Conservation (phyloP, 73 alveolate genomes). For the Uronychia setigera region DNA sequence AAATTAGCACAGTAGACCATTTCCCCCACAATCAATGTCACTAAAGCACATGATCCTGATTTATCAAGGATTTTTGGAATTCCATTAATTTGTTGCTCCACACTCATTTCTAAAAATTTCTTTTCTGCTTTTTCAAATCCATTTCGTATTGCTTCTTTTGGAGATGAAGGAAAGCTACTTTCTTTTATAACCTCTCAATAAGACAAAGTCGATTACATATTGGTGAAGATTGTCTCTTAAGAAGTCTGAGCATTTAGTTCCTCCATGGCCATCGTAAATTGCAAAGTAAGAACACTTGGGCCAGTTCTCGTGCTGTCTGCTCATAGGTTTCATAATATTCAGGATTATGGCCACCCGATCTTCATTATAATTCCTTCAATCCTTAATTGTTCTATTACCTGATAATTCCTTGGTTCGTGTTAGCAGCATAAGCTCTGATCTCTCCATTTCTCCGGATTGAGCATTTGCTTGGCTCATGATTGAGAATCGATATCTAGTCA, state of each 20-base stretch:
- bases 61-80: constrained; percentile 40
- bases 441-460: constrained; percentile 8
- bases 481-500: constrained; percentile 20
- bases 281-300: constrained; percentile 79
- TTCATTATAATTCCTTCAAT: constrained; percentile 58
- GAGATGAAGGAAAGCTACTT: constrained; percentile 8
- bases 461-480: constrained; percentile 3
- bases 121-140: constrained; percentile 35
- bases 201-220: constrained; percentile 32
- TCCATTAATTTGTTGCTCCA: constrained; percentile 18
- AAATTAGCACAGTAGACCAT: constrained; percentile 86
- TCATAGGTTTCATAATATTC: constrained; percentile 67
- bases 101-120: constrained; percentile 30
- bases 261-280: constrained; percentile 86
- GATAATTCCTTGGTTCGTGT: constrained; percentile 91
- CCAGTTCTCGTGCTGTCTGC: constrained; percentile 62
- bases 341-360: constrained; percentile 76
- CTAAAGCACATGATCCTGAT: constrained; percentile 82
- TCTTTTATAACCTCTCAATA: neutral
- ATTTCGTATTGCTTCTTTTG: constrained; percentile 8
- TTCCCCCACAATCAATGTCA: constrained; percentile 67
- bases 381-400: constrained; percentile 55
- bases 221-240: constrained; percentile 75
- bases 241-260: constrained; percentile 75
- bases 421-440: constrained; percentile 16